A percentile compares a stretch with the other conserved stretches of the same genome.
phyloP scores from a whole-genome alignment of 1,284 basidiomycete species.

The Microbotryum saponariae region DNA sequence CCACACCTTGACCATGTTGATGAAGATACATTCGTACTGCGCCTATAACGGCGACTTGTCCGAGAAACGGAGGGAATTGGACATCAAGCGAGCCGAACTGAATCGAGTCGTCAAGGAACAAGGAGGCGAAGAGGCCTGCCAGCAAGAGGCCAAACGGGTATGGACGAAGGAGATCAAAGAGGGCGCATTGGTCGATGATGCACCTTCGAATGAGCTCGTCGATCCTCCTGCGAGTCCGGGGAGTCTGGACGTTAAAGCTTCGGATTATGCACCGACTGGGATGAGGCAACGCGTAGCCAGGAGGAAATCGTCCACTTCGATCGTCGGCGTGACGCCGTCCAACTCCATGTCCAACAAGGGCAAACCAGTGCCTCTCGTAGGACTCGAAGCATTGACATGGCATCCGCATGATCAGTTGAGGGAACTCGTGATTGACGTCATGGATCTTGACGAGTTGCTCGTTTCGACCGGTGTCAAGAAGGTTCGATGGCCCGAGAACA shows the following conservation, averaged over 20 bases:
- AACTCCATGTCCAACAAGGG: background rate
- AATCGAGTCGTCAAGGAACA: constrained; percentile 47
- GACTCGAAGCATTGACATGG: constrained; percentile 51
- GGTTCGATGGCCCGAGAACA: constrained; percentile 77
- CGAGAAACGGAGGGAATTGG: constrained; percentile 39
- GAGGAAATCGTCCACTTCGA: background rate
- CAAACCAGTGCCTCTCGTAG: background rate
- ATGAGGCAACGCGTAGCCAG: background rate
- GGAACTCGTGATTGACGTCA: constrained; percentile 64
- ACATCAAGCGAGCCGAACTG: constrained; percentile 47
- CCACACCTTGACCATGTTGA: constrained; percentile 82
- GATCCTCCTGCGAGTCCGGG: too few relatives aligned
- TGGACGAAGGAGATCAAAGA: background rate
- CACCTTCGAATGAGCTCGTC: too few relatives aligned
- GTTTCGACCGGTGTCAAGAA: constrained; percentile 54
- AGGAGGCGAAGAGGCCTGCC: constrained; percentile 48
- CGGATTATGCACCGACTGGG: background rate
- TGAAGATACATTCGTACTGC: constrained; percentile 96
- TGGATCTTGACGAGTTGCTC: constrained; percentile 69
- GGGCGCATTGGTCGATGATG: background rate
- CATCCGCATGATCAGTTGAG: constrained; percentile 65
- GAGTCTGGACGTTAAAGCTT: background rate
- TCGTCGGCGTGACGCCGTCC: constrained; percentile 2
- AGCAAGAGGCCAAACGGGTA: background rate
- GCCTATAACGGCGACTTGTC: constrained; percentile 74